Conservation (phyloP, 2,329 filamentous ascomycete species). For the Aspergillus puulaauensis region DNA sequence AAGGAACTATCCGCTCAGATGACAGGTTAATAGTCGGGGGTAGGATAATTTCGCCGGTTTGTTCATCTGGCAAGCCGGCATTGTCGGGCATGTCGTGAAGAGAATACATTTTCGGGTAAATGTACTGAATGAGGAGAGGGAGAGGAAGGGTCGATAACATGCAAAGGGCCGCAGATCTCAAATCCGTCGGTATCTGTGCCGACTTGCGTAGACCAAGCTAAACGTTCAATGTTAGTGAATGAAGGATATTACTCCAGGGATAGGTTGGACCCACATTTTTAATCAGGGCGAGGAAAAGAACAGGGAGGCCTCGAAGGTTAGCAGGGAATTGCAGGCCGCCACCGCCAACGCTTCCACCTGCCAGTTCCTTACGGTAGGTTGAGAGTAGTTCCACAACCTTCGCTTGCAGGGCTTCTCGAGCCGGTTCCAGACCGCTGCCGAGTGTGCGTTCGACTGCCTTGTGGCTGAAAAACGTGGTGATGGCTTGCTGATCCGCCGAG, state of each 20-base stretch:
- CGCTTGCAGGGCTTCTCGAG: conserved; percentile 82
- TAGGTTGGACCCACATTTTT: conserved; percentile 71
- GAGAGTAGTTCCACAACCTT: conserved; percentile 91
- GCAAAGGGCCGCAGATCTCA: conserved; percentile 88
- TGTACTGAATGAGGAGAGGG: conserved; percentile 88
- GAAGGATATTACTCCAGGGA: neutral
- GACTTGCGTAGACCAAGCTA: conserved; percentile 81
- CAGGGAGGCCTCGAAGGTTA: conserved; percentile 83
- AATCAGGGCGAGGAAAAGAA: conserved; percentile 89
- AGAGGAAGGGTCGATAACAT: conserved; percentile 90
- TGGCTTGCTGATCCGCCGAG: conserved; percentile 89
- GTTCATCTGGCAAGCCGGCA: conserved; percentile 78
- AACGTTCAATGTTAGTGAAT: conserved; percentile 23
- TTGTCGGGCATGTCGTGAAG: conserved; percentile 95
- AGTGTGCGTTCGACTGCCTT: conserved; percentile 92
- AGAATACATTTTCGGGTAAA: conserved; percentile 81
- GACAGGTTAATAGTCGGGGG: conserved; percentile 83
- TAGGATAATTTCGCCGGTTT: conserved; percentile 84
- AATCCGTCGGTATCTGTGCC: conserved; percentile 88
- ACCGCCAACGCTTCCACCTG: conserved; percentile 90
- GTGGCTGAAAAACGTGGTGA: conserved; percentile 93
- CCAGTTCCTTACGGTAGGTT: conserved; percentile 96
- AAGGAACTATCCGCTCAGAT: conserved; percentile 81
- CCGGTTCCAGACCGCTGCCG: conserved; percentile 82
- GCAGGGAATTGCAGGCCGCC: conserved; percentile 90